These are phyloP conservation scores for Sporisorium iseilematis-ciliati DNA, from an alignment of 1,284 basidiomycete genomes.

Conservation along the genomic window DNA sequence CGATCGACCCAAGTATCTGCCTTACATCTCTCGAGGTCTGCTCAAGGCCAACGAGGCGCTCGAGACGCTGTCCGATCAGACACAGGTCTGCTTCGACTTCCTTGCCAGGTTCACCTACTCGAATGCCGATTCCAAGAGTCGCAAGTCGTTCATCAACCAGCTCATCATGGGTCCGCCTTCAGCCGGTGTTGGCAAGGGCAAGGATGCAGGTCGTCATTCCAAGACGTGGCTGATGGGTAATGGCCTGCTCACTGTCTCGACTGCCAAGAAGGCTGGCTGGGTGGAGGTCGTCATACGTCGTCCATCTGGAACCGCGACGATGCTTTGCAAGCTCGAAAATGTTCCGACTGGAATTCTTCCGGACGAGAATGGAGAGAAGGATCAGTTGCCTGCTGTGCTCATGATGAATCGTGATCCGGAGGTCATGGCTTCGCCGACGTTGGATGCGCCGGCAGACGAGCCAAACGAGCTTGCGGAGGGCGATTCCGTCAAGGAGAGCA, in stretches of 20 bases:
- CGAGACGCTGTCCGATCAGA: conserved; percentile 83
- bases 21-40: conserved; percentile 88
- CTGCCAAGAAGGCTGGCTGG: conserved; percentile 84
- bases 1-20: conserved; percentile 84
- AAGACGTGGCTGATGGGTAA: conserved; percentile 91
- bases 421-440: conserved; percentile 36
- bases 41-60: conserved; percentile 87
- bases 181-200: conserved; percentile 64
- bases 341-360: conserved; percentile 71
- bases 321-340: conserved; percentile 92
- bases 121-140: conserved; percentile 90
- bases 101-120: conserved; percentile 93
- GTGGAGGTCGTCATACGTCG: conserved; percentile 86
- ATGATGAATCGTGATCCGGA: conserved; percentile 77
- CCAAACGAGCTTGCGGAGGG: background rate
- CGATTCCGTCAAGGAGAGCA: background rate
- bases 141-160: conserved; percentile 82
- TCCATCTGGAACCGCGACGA: conserved; percentile 85
- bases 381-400: conserved; percentile 79
- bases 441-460: conserved; percentile 33
- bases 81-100: conserved; percentile 98
- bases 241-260: conserved; percentile 85
- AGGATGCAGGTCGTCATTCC: conserved; percentile 40
- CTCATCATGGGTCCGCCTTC: conserved; percentile 71
- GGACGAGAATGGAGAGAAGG: conserved; percentile 72